A percentile compares a stretch with the other conserved stretches of the same genome.
These are phyloP conservation scores for Fomitopsis betulina DNA, from an alignment of 1,284 basidiomycete genomes.

Conservation along the genomic window DNA sequence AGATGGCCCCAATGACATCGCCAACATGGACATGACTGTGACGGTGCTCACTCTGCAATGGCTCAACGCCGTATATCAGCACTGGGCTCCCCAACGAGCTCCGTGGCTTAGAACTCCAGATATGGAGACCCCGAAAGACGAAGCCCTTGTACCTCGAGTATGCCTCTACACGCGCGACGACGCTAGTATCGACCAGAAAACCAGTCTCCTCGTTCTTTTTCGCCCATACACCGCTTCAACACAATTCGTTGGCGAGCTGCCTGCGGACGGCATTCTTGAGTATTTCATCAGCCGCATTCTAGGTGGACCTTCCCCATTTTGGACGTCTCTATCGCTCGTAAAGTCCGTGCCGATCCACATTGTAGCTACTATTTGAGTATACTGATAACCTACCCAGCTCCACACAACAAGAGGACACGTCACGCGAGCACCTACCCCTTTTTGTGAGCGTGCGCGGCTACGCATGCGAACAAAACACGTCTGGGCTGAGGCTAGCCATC, in stretches of 20 bases:
- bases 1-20: neutral
- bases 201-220: neutral
- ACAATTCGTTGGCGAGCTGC: neutral
- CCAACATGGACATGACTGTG: neutral
- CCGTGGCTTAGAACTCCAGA: neutral
- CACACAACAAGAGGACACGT: too few species aligned
- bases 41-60: neutral
- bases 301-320: neutral
- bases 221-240: neutral
- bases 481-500: neutral
- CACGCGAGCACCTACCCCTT: neutral
- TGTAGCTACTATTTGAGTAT: too few species aligned
- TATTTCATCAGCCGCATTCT: neutral
- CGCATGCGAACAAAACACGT: neutral
- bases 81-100: too few species aligned
- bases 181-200: neutral
- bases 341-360: neutral
- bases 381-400: too few species aligned
- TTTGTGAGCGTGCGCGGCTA: neutral
- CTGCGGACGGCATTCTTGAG: neutral
- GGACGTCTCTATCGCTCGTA: neutral
- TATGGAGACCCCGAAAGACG: too few species aligned
- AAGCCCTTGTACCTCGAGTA: neutral
- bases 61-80: too few species aligned
- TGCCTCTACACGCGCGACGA: neutral